Conservation (phyloP, 2,329 filamentous ascomycete species). For the Nannizziopsis barbatae region DNA sequence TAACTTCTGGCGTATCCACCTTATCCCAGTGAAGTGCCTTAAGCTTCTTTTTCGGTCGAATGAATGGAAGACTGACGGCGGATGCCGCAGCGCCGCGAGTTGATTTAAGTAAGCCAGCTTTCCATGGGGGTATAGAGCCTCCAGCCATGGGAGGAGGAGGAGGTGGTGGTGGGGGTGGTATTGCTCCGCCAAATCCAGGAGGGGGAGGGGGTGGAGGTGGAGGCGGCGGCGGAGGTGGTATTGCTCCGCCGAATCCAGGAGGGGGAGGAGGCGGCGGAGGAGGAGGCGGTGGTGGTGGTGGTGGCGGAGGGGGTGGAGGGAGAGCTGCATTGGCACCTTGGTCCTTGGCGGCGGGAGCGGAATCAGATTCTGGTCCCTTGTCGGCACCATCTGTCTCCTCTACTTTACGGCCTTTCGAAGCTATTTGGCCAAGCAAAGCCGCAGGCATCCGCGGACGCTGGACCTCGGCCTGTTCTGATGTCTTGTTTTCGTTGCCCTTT, state of each 20-base stretch:
- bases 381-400: conserved; percentile 5
- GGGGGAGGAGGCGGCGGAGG: conserved; percentile 27
- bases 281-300: conserved; percentile 37
- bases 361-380: background rate
- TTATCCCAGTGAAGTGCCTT: conserved; percentile 99
- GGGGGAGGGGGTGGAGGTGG: conserved; percentile 37
- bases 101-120: conserved; percentile 63
- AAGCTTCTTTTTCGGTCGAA: conserved; percentile 95
- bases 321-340: conserved; percentile 28
- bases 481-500: too few species aligned
- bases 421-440: too few species aligned
- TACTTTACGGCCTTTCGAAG: background rate
- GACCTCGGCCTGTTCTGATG: background rate
- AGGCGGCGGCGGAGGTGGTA: conserved; percentile 42
- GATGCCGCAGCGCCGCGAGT: conserved; percentile 45
- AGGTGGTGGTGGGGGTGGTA: conserved; percentile 31
- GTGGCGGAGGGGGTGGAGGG: conserved; percentile 39
- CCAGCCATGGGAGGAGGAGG: conserved; percentile 28
- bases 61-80: conserved; percentile 61
- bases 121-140: conserved; percentile 39
- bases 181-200: conserved; percentile 35
- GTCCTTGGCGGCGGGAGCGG: conserved; percentile 9
- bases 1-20: conserved; percentile 81
- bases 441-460: too few species aligned
- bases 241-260: conserved; percentile 34